These are phyloP conservation scores for Amylocarpus encephaloides DNA, from an alignment of 2,329 filamentous ascomycete genomes.

Conservation along the genomic window DNA sequence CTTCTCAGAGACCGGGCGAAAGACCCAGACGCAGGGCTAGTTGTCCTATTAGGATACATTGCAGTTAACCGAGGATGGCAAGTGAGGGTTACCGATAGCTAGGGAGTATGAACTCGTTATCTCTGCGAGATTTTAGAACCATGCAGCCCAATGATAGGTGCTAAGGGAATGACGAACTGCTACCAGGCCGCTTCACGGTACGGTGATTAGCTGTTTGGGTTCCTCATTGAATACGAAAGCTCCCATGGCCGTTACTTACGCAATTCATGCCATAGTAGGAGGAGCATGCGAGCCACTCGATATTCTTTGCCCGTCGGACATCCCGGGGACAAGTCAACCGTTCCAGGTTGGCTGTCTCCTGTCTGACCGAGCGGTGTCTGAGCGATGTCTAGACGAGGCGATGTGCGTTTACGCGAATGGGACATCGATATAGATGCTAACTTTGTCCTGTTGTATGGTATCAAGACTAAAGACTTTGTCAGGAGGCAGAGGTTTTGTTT, in stretches of 20 bases:
- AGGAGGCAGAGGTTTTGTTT: too few relatives aligned
- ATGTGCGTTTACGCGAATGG: too few relatives aligned
- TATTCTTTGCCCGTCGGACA: too few relatives aligned
- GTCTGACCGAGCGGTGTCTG: too few relatives aligned
- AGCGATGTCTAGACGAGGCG: too few relatives aligned
- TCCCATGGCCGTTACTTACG: not conserved
- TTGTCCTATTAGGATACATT: not conserved
- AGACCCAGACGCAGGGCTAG: constrained; percentile 7
- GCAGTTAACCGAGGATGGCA: too few relatives aligned
- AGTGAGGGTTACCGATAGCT: constrained; percentile 9
- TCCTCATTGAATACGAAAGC: not conserved
- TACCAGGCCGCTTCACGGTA: not conserved
- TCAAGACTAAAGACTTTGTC: too few relatives aligned
- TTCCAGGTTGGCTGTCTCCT: too few relatives aligned
- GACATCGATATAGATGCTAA: too few relatives aligned
- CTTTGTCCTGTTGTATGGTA: too few relatives aligned
- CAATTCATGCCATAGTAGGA: not conserved
- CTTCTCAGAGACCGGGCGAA: constrained; percentile 6
- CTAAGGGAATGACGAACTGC: not conserved
- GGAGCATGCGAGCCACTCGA: too few relatives aligned
- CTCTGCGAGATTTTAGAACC: constrained; percentile 1
- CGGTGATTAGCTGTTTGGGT: not conserved
- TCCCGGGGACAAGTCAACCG: too few relatives aligned
- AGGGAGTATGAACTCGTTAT: constrained; percentile 11
- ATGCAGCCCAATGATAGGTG: not conserved